Conservation (phyloP, 352 stramenopile genomes). For the Lagenidium sp. region DNA sequence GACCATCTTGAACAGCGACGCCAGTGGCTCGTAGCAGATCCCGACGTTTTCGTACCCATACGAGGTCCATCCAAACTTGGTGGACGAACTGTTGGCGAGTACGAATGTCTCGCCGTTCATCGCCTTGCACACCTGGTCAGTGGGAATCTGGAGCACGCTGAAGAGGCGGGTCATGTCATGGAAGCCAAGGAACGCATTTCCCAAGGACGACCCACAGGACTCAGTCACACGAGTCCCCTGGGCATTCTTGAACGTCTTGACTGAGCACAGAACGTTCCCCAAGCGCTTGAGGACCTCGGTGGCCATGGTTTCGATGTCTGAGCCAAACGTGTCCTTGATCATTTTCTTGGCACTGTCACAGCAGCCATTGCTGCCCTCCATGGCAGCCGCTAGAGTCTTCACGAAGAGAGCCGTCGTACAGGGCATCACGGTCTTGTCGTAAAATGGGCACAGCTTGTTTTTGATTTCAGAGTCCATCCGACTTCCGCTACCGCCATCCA, state of each 20-base stretch:
- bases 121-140: constrained; percentile 34
- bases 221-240: constrained; percentile 13
- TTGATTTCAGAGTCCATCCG: constrained; percentile 6
- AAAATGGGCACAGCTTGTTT: constrained; percentile 14
- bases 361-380: constrained; percentile 15
- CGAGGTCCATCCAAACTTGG: constrained; percentile 20
- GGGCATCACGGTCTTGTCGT: constrained; percentile 20
- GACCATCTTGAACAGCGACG: constrained; percentile 23
- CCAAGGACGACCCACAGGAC: constrained; percentile 22
- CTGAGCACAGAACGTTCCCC: constrained; percentile 19
- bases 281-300: constrained; percentile 15
- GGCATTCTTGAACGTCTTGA: constrained; percentile 27
- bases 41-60: constrained; percentile 19
- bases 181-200: constrained; percentile 17
- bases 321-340: constrained; percentile 24
- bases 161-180: constrained; percentile 8
- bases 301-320: constrained; percentile 21
- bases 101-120: constrained; percentile 27
- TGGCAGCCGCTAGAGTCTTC: constrained; percentile 10
- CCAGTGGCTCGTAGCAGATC: constrained; percentile 32
- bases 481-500: background rate
- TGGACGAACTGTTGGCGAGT: constrained; percentile 13
- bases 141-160: constrained; percentile 25
- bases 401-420: constrained; percentile 27
- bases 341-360: constrained; percentile 28